phyloP scores from a whole-genome alignment of 2,329 filamentous ascomycete species.

The Monilinia vaccinii-corymbosi region DNA sequence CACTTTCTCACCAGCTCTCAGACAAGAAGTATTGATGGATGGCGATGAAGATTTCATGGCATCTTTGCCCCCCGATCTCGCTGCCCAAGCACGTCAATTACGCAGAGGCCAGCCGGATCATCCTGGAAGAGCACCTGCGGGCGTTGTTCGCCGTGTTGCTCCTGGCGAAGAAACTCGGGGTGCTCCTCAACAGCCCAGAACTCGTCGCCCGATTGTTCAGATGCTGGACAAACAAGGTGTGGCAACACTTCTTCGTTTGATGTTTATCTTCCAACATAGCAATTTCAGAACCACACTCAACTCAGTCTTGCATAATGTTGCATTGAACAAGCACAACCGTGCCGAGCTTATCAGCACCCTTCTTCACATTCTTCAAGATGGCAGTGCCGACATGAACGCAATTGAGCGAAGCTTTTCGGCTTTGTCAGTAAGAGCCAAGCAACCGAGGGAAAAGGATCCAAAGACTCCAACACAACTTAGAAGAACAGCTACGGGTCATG shows the following conservation, averaged over 20 bases:
- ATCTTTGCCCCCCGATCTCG: conserved; percentile 74
- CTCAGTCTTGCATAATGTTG: conserved; percentile 81
- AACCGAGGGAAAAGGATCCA: conserved; percentile 50
- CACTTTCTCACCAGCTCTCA: conserved; percentile 74
- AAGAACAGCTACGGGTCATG: conserved; percentile 57
- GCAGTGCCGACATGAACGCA: conserved; percentile 83
- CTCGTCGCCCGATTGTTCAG: conserved; percentile 77
- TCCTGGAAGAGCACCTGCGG: conserved; percentile 19
- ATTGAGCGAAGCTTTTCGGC: conserved; percentile 94
- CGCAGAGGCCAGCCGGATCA: conserved; percentile 36
- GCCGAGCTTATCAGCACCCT: conserved; percentile 89
- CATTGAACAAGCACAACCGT: conserved; percentile 92
- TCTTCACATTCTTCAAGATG: conserved; percentile 89
- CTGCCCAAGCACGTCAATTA: conserved; percentile 73
- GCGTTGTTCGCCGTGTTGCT: conserved; percentile 41
- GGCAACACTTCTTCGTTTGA: conserved; percentile 90
- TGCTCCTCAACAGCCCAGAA: conserved; percentile 42
- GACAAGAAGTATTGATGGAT: conserved; percentile 81
- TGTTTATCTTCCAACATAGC: conserved; percentile 92
- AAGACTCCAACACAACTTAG: conserved; percentile 71
- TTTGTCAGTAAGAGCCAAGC: conserved; percentile 82
- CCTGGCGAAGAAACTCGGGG: conserved; percentile 30
- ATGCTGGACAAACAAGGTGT: conserved; percentile 96
- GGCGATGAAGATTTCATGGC: conserved; percentile 83
- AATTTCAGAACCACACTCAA: conserved; percentile 78